Evolutionary conservation across 106 monocot species (phyloP), one percentile per base, ranked within the genome.

Genomic region (Dendrobium nobile): DNA sequence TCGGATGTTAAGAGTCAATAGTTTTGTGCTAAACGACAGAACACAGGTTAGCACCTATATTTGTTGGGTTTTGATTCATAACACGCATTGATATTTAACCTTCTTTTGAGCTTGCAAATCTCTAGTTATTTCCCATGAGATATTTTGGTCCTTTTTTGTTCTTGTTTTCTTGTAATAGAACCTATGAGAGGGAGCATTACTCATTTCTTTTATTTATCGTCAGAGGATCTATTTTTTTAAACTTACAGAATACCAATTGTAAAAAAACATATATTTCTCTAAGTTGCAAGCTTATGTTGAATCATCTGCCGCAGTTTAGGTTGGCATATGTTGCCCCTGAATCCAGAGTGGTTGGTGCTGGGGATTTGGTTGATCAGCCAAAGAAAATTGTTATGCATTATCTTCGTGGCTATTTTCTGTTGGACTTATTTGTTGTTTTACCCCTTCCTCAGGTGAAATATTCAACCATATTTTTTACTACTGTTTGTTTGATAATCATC

Each of bases 261-360:
- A 37, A 37, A 37, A 31, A 37, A 37, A 2, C 37, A 7, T 43
- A n/a, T 75, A 2, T 75, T 19, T 41, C 43, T 75, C 1, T n/a
- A 19, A 75, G 43, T 75, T 75, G 43, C 43, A 44, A 20, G 44
- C 41, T 44, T 44, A 43, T 27, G 15, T 75, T 72, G 51, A 77
- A 61, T 75, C 15, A 44, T 73, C 70, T 82, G 9, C 47, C 85
- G 83, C 91, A 91, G 91, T 91, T 89, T 79, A 87, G 88, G 75
- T 54, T 91, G 51, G 91, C 91, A 55, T 91, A 86, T 85, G 84
- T 92, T 81, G 85, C 83, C 58, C 91, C 89, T 51, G 87, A 92
- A 77, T 85, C 87, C 20, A 92, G 82, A 82, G 87, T 92, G 15
- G 87, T 92, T 20, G 89, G 85, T 37, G 73, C 89, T 67, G 91